Base-by-base conservation (phyloP, 202 grass and related monocot genomes). In the Carex arenaria region DNA sequence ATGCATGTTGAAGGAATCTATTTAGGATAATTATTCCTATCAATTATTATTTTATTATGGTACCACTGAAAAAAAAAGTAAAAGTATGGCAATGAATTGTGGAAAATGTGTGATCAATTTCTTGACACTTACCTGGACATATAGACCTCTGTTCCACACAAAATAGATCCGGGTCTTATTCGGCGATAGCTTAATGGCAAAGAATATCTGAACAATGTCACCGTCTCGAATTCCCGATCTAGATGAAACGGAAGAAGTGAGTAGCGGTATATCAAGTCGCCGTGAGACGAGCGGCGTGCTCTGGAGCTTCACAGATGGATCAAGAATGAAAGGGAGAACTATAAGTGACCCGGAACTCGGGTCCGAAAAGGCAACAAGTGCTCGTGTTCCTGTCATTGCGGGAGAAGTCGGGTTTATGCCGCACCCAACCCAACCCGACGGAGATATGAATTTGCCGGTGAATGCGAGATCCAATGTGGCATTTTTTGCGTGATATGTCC, bases 381-480 rank as follows among this genome's bases (percentile, higher is more conserved):
- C 93, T 72, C 91, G 93, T 72, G 96, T 84, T 0, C 96, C 93
- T 14, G 88, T 88, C 96, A 99, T 99, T 11, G 93, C 81, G 12
- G 96, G 86, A 63, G 85, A 67, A 80, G 90, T 93, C 10, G 88
- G 85, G 88, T 99, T 99, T 28, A 99, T 43, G 72, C 96, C 96
- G 85, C 91, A 99, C 0, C 93, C 96, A 31, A 99, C 93, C 96
- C 96, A 99, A 0, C 96, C 96, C 10, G 96, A 99, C 31, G 96
- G 96, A 51, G 96, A 99, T 85, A 96, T 93, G 91, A 99, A 99
- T 72, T 62, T 51, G 36, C 93, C 87, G 57, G 93, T 92, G 88
- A 99, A 99, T 62, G 88, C 89, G 1, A 94, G 85, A 89, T 99
- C 96, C 64, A 99, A 89, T 61, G 96, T 99, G 83, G 93, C 86